Base-by-base conservation (phyloP, 2,329 filamentous ascomycete genomes). In the Calonectria leucothoes region DNA sequence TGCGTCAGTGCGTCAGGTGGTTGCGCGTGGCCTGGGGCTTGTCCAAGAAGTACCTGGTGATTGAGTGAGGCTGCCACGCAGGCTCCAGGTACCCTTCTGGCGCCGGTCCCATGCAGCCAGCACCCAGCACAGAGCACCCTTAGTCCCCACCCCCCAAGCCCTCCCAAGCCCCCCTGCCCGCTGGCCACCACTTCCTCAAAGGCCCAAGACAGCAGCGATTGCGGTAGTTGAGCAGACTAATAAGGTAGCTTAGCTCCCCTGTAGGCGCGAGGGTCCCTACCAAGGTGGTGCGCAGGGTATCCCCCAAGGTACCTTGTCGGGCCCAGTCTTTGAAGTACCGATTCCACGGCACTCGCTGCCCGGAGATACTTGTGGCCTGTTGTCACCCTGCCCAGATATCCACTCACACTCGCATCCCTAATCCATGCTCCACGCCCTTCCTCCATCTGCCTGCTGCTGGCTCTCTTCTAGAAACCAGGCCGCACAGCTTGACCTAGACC, bases 401-500 rank as follows among this genome's bases (percentile, higher is more conserved):
- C 67, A 69, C 67, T 42, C 67, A 61, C 57, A 63, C 57, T 52
- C 67, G 29, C 51, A 49, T 52, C 61, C 48, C 57, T 27, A 29
- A 57, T 42, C 49, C 52, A 61, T 71, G 51, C 51, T 61, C 59
- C 64, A 67, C 61, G 51, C 66, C 51, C 66, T 59, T 59, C 59
- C 23, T 33, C 59, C 27, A 57, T 68, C 66, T 52, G 66, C 33
- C 27, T 55, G 39, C 66, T 68, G 66, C 66, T 68, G 66, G 66
- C 66, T 39, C 67, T 70, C 57, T 72, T 72, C 70, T 72, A 72
- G 70, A 72, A 72, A 71, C 52, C 69, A 65, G 37, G 69, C 64
- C 65, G 67, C 67, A 31, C 69, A 61, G 69, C 69, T 66, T 59
- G 35, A 66, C 51, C 63, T 71, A 23, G 42, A 45, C 42, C 59